A percentile compares a stretch with the other conserved stretches of the same genome.
These are phyloP conservation scores for Triangularia verruculosa DNA, from an alignment of 2,329 filamentous ascomycete species.

Conservation along the genomic window DNA sequence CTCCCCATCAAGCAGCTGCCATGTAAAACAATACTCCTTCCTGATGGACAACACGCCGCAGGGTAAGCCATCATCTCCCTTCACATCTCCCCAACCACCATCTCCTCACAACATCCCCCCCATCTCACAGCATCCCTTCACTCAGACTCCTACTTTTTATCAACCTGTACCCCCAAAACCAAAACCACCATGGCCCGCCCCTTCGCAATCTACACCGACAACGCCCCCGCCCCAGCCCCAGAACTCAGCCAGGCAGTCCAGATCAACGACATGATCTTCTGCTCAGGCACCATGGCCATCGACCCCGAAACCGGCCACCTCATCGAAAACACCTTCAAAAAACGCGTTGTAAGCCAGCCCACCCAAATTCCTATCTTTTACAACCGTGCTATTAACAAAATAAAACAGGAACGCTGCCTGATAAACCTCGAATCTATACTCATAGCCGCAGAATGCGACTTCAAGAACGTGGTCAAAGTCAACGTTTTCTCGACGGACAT, in stretches of 20 bases:
- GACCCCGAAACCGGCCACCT: slow-evolving; percentile 53
- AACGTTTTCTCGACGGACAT: slow-evolving; percentile 66
- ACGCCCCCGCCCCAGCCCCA: slow-evolving; percentile 50
- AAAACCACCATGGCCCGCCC: slow-evolving; percentile 30
- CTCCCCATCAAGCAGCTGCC: neutral
- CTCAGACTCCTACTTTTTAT: neutral
- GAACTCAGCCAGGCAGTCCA: slow-evolving; percentile 61
- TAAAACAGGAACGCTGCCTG: slow-evolving; percentile 48
- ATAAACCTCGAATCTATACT: slow-evolving; percentile 59
- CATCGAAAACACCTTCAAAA: slow-evolving; percentile 55
- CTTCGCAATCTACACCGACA: slow-evolving; percentile 42
- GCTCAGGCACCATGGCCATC: slow-evolving; percentile 61
- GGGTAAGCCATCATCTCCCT: neutral
- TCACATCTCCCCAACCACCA: neutral
- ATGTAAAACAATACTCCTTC: neutral
- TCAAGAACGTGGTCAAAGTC: slow-evolving; percentile 63
- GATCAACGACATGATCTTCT: slow-evolving; percentile 67
- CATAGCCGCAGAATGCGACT: slow-evolving; percentile 55
- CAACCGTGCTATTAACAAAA: neutral
- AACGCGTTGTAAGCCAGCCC: slow-evolving; percentile 42
- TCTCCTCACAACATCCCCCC: neutral
- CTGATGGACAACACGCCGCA: neutral
- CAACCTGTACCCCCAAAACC: slow-evolving; percentile 27
- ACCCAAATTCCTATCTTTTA: neutral
- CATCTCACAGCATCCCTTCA: neutral